Evolutionary conservation across 345 rosid species (phyloP), one percentile per base, ranked within the genome.

Genomic region (Citrus mangshanensis): DNA sequence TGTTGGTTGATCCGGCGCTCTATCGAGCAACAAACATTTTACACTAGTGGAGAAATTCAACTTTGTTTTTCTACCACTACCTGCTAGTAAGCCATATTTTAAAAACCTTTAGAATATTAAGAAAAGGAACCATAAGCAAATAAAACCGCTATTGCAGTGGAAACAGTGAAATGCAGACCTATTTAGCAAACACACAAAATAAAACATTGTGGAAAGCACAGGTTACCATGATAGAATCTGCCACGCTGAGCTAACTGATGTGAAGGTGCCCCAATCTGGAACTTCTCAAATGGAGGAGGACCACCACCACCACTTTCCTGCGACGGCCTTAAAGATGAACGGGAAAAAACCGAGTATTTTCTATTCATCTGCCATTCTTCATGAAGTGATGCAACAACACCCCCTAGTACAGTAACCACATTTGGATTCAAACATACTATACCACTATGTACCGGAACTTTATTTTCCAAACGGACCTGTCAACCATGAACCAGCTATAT

Each of bases 331-430:
- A 84, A 68, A 4, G 93, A 84, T 40, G 90, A 86, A 68, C 95
- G 93, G 49, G 96, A 85, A 67, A 90, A 61, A 56, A 84, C 87
- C 1, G 88, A 84, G 73, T 91, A 95, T 34, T 92, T 95, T 82
- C 59, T 86, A 86, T 87, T 93, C 97, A 95, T 90, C 85, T 87
- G 82, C 99, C 98, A 95, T 85, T 95, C 99, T 70, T 93, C 96
- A 80, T 86, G 72, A 63, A 95, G 94, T 46, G 97, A 85, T 76
- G 85, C 90, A 65, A 93, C 99, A 82, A 86, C 80, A 71, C 99
- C 98, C 18, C 99, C 99, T 77, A 95, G 70, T 62, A 93, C 69
- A 12, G 90, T 86, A 82, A 93, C 80, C 59, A 83, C 90, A 60
- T 82, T 85, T n/a, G 91, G 86, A 73, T 84, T 90, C 87, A 95